phyloP scores from a whole-genome alignment of 345 rosid species.

The Trapa bicornis region DNA sequence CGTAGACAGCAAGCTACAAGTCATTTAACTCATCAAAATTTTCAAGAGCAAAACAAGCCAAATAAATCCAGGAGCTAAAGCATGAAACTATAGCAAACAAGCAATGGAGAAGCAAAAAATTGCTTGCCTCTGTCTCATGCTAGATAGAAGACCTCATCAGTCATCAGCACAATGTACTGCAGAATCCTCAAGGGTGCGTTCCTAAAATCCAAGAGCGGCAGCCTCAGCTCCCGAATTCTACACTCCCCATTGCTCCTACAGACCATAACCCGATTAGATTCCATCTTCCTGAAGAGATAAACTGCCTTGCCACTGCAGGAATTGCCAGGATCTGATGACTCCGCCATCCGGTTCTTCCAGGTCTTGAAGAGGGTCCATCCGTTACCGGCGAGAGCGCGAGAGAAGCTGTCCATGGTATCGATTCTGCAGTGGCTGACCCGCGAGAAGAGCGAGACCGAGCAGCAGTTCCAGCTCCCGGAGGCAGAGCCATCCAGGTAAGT shows the following conservation, averaged over 20 bases:
- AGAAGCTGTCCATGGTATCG: slow-evolving; percentile 50
- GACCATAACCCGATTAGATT: slow-evolving; percentile 35
- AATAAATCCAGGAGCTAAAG: neutral
- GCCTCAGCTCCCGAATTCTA: slow-evolving; percentile 52
- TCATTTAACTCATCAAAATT: neutral
- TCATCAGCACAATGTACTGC: slow-evolving; percentile 51
- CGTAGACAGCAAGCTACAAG: neutral
- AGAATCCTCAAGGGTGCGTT: slow-evolving; percentile 62
- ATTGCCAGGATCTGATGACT: slow-evolving; percentile 10
- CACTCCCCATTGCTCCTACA: slow-evolving; percentile 21
- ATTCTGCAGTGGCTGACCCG: slow-evolving; percentile 31
- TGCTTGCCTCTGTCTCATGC: slow-evolving; percentile 23
- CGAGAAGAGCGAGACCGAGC: slow-evolving; percentile 51
- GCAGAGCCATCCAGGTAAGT: slow-evolving; percentile 8
- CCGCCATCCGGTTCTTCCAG: slow-evolving; percentile 19
- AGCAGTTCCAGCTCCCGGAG: slow-evolving; percentile 51
- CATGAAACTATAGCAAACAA: neutral
- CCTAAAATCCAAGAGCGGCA: slow-evolving; percentile 50
- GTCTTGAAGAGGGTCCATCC: slow-evolving; percentile 66
- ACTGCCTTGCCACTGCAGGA: slow-evolving; percentile 11
- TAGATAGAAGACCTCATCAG: slow-evolving; percentile 46
- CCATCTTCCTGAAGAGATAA: slow-evolving; percentile 57
- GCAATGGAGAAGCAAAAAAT: neutral
- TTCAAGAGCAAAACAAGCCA: neutral
- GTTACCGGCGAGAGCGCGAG: slow-evolving; percentile 40